Evolutionary conservation across 2,329 filamentous ascomycete species (phyloP), one percentile per base, ranked within the genome.

Genomic region (Aspergillus neoniger): DNA sequence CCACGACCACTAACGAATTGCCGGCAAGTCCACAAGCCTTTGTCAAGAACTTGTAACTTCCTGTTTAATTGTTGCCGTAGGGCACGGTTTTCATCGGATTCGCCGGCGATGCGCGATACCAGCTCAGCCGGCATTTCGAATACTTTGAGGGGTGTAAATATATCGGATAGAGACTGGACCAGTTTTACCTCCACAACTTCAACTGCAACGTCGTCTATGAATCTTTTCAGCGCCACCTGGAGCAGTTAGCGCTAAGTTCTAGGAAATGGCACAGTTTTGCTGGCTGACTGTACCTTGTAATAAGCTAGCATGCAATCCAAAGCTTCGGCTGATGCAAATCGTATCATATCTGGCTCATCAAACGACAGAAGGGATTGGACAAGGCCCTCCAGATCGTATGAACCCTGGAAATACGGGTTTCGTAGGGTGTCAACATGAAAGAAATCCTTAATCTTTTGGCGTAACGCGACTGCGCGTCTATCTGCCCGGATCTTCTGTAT

Each of bases 401-500:
- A 1, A 43, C 8, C 0, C 25, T 28, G 25, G 8, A 28, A 28
- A 7, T 28, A 28, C n/a, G n/a, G n/a, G n/a, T n/a, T n/a, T n/a
- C n/a, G n/a, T n/a, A n/a, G n/a, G n/a, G n/a, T n/a, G n/a, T n/a
- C n/a, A n/a, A n/a, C n/a, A n/a, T n/a, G n/a, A n/a, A 43, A 43
- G 17, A 19, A 43, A 4, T 43, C 4, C 10, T 14, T 10, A 2
- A 43, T 17, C n/a, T n/a, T n/a, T n/a, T n/a, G n/a, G n/a, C n/a
- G n/a, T n/a, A n/a, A n/a, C n/a, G n/a, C n/a, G n/a, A n/a, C n/a
- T n/a, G n/a, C n/a, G 17, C 39, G 39, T 9, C 39, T 19, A 1
- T 43, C 39, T 2, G 12, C 32, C 15, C 63, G 66, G 19, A 63
- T 55, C 12, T 68, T 71, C 62, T 75, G 71, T 3, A 77, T 52